Evolutionary conservation across 495 filamentous ascomycete genomes (phyloP), one percentile per base, ranked within the genome.

Genomic region (Lasiosphaeris hirsuta): DNA sequence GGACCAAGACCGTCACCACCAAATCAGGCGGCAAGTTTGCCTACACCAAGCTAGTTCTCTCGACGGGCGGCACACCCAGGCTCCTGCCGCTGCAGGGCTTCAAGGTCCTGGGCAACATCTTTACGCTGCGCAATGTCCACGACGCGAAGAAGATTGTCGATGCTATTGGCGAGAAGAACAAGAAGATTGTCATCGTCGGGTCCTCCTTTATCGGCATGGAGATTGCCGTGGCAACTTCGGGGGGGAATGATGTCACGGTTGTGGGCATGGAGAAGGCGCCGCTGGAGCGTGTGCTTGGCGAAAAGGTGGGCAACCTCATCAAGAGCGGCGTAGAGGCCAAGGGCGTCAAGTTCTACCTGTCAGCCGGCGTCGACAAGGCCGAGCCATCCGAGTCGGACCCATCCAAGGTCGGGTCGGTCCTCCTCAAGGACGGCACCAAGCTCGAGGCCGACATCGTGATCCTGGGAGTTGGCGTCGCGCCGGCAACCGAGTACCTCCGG

Each of bases 181-280:
- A 94, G 78, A 96, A 96, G 72, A 83, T 97, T 63, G 91, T 96
- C 37, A 79, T 98, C 14, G 83, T 98, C 54, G 94, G 94, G 15
- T 89, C 84, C 52, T 92, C 88, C 45, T 97, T 98, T 72, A 98
- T 98, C 69, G 83, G 94, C 38, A 95, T 98, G 92, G 94, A 98
- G 73, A 82, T 96, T 30, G 90, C 86, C 40, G 96, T 92, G 50
- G 84, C 84, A 36, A 85, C 85, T 3, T 73, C 83, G 10, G 86
- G 86, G 52, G 84, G 84, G 50, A 90, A 97, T 65, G 73, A 83
- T 14, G 89, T 98, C 38, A 88, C 88, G n/a, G 83, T 97, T 52
- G 78, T 98, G n/a, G 94, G 94, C 51, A 93, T 92, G 88, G 95
- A 97, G 68, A 84, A 79, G 59, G 81, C 81, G 34, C 94, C 94